These are phyloP conservation scores for Phytomonas sp. DNA, from an alignment of 208 protist genomes.

Conservation along the genomic window DNA sequence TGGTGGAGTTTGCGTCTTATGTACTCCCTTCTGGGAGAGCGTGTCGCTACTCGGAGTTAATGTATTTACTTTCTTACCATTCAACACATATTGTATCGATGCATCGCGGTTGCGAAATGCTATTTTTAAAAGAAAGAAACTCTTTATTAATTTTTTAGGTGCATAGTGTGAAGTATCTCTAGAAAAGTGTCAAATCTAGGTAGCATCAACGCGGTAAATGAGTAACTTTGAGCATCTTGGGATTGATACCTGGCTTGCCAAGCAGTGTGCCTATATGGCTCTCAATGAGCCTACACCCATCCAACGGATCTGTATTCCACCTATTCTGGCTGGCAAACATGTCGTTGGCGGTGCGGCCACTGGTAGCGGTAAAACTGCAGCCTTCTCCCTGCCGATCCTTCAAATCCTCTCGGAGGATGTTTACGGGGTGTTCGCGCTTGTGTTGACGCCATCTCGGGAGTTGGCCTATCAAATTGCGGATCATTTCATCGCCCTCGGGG, in stretches of 20 bases:
- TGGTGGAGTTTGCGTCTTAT: not conserved
- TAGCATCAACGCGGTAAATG: conserved; percentile 16
- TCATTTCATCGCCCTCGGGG: conserved; percentile 81
- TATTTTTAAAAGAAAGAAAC: conserved; percentile 2
- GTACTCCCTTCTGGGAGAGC: not conserved
- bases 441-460: conserved; percentile 97
- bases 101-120: conserved; percentile 7
- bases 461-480: conserved; percentile 94
- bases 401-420: conserved; percentile 92
- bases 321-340: conserved; percentile 73
- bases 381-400: conserved; percentile 97
- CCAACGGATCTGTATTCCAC: conserved; percentile 69
- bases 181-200: not conserved
- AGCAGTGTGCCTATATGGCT: conserved; percentile 76
- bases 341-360: conserved; percentile 93
- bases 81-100: not conserved
- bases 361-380: conserved; percentile 97
- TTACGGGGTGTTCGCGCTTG: conserved; percentile 95
- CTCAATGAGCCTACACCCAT: conserved; percentile 76
- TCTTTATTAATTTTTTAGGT: not conserved
- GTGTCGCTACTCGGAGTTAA: not conserved
- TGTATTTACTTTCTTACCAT: not conserved
- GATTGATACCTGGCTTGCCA: conserved; percentile 54
- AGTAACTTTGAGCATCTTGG: conserved; percentile 63
- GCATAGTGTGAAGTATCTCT: not conserved